Percentiles rank a stretch among this genome's conserved stretches.
These are phyloP conservation scores for Gloeophyllum trabeum DNA, from an alignment of 768 basidiomycete species.

Conservation along the genomic window DNA sequence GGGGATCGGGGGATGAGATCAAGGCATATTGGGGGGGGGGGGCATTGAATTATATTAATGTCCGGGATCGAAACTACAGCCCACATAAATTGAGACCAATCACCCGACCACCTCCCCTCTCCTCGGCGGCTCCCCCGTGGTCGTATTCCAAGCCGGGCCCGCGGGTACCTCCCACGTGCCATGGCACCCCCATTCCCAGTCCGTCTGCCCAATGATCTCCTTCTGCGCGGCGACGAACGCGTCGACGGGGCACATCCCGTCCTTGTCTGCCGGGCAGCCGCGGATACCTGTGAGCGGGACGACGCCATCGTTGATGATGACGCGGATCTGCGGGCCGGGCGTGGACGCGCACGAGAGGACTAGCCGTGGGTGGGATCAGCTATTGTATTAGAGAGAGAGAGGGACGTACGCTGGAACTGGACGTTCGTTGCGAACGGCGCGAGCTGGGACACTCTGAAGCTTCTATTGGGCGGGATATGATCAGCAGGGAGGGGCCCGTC, in stretches of 20 bases:
- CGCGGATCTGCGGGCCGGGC: conserved; percentile 50
- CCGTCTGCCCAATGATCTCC: conserved; percentile 49
- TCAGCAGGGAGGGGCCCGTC: conserved; percentile 67
- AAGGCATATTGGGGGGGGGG: no score
- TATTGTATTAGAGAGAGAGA: not conserved
- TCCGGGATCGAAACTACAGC: no score
- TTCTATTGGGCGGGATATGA: conserved; percentile 51
- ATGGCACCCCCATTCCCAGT: conserved; percentile 68
- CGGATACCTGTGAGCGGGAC: conserved; percentile 68
- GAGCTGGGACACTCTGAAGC: conserved; percentile 67
- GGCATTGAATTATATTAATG: no score
- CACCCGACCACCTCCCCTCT: no score
- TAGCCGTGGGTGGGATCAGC: conserved; percentile 3
- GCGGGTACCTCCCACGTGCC: conserved; percentile 66
- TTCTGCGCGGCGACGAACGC: conserved; percentile 63
- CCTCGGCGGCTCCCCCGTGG: conserved; percentile 52
- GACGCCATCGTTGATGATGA: conserved; percentile 84
- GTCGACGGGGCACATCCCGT: conserved; percentile 70
- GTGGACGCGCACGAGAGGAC: conserved; percentile 17
- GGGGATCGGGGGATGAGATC: no score
- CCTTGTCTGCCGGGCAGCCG: conserved; percentile 59
- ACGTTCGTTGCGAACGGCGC: conserved; percentile 86
- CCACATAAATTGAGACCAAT: no score
- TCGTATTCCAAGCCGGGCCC: conserved; percentile 62
- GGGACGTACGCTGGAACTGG: conserved; percentile 68